phyloP scores from a whole-genome alignment of 2,329 filamentous ascomycete genomes.

The Cladophialophora bantiana region DNA sequence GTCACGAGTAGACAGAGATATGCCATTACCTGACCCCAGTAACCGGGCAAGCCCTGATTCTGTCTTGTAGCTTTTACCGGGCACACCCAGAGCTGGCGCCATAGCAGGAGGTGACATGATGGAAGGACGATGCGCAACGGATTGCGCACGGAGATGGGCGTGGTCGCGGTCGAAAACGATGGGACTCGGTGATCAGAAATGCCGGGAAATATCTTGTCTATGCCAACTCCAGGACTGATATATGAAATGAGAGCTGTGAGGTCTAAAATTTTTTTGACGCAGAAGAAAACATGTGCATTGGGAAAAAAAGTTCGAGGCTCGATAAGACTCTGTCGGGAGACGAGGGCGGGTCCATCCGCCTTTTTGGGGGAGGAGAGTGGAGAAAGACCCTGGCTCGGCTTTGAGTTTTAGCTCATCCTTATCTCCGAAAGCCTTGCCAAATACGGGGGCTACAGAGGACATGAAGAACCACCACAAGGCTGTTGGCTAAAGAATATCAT shows the following conservation, averaged over 20 bases:
- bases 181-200: background rate
- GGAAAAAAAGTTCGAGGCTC: constrained; percentile 6
- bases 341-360: constrained; percentile 7
- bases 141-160: background rate
- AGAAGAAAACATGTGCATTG: constrained; percentile 9
- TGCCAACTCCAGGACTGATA: background rate
- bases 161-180: background rate
- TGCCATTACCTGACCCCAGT: constrained; percentile 78
- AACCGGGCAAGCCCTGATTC: constrained; percentile 90
- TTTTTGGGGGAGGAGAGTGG: constrained; percentile 14
- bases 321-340: constrained; percentile 5
- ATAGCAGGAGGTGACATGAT: constrained; percentile 38
- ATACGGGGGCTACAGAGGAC: background rate
- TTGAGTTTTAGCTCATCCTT: constrained; percentile 4
- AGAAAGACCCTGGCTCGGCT: background rate
- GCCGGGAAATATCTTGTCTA: background rate
- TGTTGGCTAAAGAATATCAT: background rate
- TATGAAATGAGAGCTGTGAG: background rate
- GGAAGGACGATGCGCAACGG: background rate
- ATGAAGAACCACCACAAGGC: background rate
- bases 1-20: background rate
- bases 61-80: constrained; percentile 72
- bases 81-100: constrained; percentile 45
- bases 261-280: background rate
- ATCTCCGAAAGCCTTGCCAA: constrained; percentile 19